Base-by-base conservation (phyloP, 257 asterid genomes). In the Ballota nigra region DNA sequence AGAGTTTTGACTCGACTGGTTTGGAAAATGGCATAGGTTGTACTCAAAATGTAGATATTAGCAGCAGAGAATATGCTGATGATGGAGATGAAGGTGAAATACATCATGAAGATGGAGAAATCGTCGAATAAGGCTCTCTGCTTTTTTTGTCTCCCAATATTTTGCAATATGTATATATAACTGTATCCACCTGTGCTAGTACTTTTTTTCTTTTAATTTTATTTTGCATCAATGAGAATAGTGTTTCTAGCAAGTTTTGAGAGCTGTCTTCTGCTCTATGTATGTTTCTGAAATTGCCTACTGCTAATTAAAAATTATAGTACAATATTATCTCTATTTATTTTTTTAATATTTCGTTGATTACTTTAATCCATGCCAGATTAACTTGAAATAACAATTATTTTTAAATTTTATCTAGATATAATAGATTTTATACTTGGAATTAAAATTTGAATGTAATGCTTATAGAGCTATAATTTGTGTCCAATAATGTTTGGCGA, bases 21-120 rank as follows among this genome's bases (percentile, higher is more conserved):
- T 38, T 24, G 34, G 16, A 2, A 19, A 34, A 36, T 10, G 60
- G 28, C 22, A 43, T 40, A 58, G 3, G 19, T 6, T 12, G 38
- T 20, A n/a, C 8, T 18, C 53, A 66, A 58, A 52, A n/a, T 45
- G 57, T 22, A 34, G 77, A 6, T 45, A 60, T 33, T 26, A 18
- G 31, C 20, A 12, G 53, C 58, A 22, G 41, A 34, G 51, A 13
- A 19, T 6, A 29, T 70, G 73, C 15, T 53, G 43, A 52, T 15
- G 63, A 8, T 57, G 80, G 59, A 41, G 81, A 20, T 40, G 74
- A 60, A 52, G 23, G 41, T 29, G 73, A 57, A 47, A 72, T 43
- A n/a, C 40, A 33, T 49, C 65, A 36, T 52, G 70, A 72, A 61
- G 70, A 43, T 26, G 74, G 63, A 36, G 67, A 63, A 73, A 63